Base-by-base conservation (phyloP, 495 filamentous ascomycete species). In the Aspergillus wentii region DNA sequence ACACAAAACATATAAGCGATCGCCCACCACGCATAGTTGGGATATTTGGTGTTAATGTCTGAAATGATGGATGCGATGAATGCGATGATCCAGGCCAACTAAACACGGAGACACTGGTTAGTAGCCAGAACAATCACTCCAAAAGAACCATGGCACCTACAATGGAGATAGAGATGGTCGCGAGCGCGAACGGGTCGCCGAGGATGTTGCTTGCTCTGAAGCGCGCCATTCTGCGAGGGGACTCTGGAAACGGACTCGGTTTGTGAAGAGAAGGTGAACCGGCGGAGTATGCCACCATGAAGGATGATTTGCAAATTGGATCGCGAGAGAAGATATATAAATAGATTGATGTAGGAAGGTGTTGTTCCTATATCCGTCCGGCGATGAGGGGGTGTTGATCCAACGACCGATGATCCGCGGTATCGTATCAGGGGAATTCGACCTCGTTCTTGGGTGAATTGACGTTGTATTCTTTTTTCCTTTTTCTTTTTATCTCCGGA, bases 71-170 rank as follows among this genome's bases (percentile, higher is more conserved):
- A 89, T 27, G 79, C 75, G 48, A 97, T 71, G 59, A 97, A 90
- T 9, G 86, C 78, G 49, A 97, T 95, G 39, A 97, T 60, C 92
- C 92, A 99, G 34, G 88, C 90, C 36, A 94, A 77, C 90, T 96
- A 60, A 54, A 38, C 22, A 17, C 9, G 14, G 21, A 2, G 25
- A 21, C 31, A 13, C 27, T n/a, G n/a, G n/a, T n/a, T n/a, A 39
- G 43, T 48, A 46, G 30, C 27, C n/a, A 16, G 8, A 20, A 21
- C 10, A 19, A 7, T n/a, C 19, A 27, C 11, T 11, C 26, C 25
- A 17, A 11, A 15, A 16, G 8, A 30, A 21, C n/a, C 37, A 2
- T 21, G 22, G 35, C 13, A 76, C 88, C 61, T 78, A 95, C 90
- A 44, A 85, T 72, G 40, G 89, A 80, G 62, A 99, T 95, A 18